A percentile compares a stretch with the other conserved stretches of the same genome.
Conservation (phyloP, 768 basidiomycete genomes). For the Cystofilobasidium ferigula region DNA sequence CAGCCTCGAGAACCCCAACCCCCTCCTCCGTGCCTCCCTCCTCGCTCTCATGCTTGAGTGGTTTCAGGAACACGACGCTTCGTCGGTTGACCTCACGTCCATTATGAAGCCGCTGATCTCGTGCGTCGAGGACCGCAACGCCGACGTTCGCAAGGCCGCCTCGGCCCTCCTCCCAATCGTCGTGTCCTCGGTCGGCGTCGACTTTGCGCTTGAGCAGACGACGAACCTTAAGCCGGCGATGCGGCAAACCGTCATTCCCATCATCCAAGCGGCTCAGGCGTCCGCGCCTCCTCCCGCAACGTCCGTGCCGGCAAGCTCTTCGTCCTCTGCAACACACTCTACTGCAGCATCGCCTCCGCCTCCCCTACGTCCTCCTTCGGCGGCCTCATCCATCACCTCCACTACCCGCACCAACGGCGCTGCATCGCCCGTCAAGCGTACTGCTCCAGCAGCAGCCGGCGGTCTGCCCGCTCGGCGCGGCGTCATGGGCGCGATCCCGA, state of each 20-base stretch:
- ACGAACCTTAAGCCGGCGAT: slow-evolving; percentile 84
- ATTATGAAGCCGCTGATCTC: slow-evolving; percentile 57
- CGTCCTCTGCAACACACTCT: not conserved
- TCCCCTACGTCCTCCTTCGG: slow-evolving; percentile 2
- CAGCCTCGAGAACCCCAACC: slow-evolving; percentile 75
- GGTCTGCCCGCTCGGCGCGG: slow-evolving; percentile 7
- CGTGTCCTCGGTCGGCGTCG: slow-evolving; percentile 64
- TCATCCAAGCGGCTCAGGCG: slow-evolving; percentile 66
- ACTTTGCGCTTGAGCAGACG: slow-evolving; percentile 75
- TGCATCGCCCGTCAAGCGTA: slow-evolving; percentile 4
- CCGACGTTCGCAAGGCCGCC: slow-evolving; percentile 84
- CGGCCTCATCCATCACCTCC: not conserved
- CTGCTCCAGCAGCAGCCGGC: not conserved
- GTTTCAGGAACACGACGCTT: slow-evolving; percentile 49
- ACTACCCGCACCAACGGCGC: not conserved
- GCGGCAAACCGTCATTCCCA: slow-evolving; percentile 63
- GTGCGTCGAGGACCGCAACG: slow-evolving; percentile 79
- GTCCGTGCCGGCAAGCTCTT: slow-evolving; percentile 14
- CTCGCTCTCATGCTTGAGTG: slow-evolving; percentile 69
- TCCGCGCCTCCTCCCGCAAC: slow-evolving; percentile 27
- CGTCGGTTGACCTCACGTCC: slow-evolving; percentile 53
- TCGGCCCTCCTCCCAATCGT: slow-evolving; percentile 67
- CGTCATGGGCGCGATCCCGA: slow-evolving; percentile 12
- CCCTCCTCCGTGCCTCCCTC: slow-evolving; percentile 62
- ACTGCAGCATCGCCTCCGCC: slow-evolving; percentile 3